Percentiles rank a stretch among this genome's conserved stretches.
Evolutionary conservation across 139 green algal species (phyloP).

Genomic region (Coelastrella sp.): DNA sequence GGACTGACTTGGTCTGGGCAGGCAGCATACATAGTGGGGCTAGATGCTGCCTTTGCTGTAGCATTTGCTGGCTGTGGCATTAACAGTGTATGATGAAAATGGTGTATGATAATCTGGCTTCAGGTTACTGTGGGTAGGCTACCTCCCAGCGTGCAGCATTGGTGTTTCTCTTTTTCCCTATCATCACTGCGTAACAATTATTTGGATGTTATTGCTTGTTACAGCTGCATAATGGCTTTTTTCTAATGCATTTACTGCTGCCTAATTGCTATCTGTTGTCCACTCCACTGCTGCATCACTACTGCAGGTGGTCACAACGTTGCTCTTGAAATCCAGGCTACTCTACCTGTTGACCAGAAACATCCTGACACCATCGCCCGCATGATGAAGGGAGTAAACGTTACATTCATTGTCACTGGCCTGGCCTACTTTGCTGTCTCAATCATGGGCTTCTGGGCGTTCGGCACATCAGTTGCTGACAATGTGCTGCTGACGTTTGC

Average conservation of each 20-base stretch:
- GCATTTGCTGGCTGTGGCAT: too few species aligned
- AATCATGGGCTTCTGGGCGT: constrained; percentile 48
- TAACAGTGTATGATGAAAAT: too few species aligned
- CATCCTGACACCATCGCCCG: neutral
- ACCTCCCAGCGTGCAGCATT: too few species aligned
- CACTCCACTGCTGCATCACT: neutral
- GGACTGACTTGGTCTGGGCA: too few species aligned
- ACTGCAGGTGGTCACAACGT: constrained; percentile 58
- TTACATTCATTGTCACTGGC: constrained; percentile 50
- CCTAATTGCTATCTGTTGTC: neutral
- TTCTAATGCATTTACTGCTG: neutral
- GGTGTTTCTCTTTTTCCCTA: too few species aligned
- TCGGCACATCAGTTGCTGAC: constrained; percentile 39
- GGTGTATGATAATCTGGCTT: too few species aligned
- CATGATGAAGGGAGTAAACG: constrained; percentile 58
- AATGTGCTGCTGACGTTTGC: constrained; percentile 53
- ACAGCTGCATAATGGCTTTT: neutral
- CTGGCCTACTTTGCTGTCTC: constrained; percentile 48
- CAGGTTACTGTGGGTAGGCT: too few species aligned
- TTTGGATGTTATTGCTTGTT: too few species aligned
- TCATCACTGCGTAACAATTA: too few species aligned
- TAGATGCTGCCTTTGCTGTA: too few species aligned
- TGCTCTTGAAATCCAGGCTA: constrained; percentile 64
- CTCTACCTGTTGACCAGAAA: constrained; percentile 26
- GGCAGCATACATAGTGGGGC: too few species aligned